These are phyloP conservation scores for Nicotiana paniculata DNA, from an alignment of 257 asterid species.

Conservation along the genomic window DNA sequence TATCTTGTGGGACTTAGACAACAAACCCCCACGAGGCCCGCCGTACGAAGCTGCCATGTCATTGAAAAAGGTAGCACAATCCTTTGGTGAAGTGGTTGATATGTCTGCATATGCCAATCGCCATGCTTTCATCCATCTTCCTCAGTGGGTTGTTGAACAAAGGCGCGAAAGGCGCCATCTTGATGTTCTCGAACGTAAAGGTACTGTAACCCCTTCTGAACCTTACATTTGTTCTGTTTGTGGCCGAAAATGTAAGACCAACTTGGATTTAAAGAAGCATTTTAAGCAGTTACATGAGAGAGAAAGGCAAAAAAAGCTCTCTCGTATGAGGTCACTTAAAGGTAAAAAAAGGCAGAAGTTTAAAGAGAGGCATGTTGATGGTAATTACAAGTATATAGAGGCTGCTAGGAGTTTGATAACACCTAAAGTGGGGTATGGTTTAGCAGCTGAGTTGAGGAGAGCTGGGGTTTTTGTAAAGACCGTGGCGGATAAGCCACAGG, in stretches of 20 bases:
- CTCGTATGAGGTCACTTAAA: slow-evolving; percentile 66
- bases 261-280: slow-evolving; percentile 74
- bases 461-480: slow-evolving; percentile 91
- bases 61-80: slow-evolving; percentile 55
- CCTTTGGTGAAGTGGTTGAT: slow-evolving; percentile 70
- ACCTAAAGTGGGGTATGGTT: slow-evolving; percentile 73
- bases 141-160: slow-evolving; percentile 74
- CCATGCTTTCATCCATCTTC: slow-evolving; percentile 83
- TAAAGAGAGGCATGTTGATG: slow-evolving; percentile 64
- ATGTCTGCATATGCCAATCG: slow-evolving; percentile 86
- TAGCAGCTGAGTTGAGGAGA: slow-evolving; percentile 71
- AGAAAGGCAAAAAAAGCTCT: slow-evolving; percentile 78
- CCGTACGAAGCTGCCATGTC: slow-evolving; percentile 83
- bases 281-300: slow-evolving; percentile 75
- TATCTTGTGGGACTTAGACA: slow-evolving; percentile 84
- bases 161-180: slow-evolving; percentile 55
- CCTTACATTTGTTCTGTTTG: slow-evolving; percentile 77
- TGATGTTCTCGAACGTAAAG: slow-evolving; percentile 65
- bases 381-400: slow-evolving; percentile 68
- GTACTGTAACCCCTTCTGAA: slow-evolving; percentile 30
- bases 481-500: slow-evolving; percentile 89
- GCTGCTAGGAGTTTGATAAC: slow-evolving; percentile 58
- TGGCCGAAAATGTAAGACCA: slow-evolving; percentile 69
- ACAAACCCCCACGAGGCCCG: slow-evolving; percentile 94
- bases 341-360: slow-evolving; percentile 82